Conservation (phyloP, 257 asterid species). For the Przewalskia tangutica region DNA sequence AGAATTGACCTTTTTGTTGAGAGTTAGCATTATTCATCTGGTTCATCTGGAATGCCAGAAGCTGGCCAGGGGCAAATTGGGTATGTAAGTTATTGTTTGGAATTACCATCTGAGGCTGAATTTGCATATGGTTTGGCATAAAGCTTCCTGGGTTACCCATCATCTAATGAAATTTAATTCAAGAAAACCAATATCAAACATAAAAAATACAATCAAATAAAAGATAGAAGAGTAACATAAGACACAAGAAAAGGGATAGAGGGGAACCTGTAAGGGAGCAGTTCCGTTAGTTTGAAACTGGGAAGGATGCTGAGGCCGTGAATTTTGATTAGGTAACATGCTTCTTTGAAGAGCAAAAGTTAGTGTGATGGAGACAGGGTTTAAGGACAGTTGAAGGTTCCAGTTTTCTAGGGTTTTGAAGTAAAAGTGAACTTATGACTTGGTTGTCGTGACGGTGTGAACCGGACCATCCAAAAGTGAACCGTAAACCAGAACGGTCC, state of each 20-base stretch:
- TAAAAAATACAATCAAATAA: not conserved
- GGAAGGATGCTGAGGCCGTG: slow-evolving; percentile 10
- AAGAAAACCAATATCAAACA: not conserved
- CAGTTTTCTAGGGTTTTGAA: slow-evolving; percentile 23
- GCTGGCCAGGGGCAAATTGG: slow-evolving; percentile 28
- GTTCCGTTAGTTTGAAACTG: slow-evolving; percentile 30
- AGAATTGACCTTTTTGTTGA: slow-evolving; percentile 26
- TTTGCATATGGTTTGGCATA: slow-evolving; percentile 30
- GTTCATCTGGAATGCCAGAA: slow-evolving; percentile 28
- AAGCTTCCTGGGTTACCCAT: slow-evolving; percentile 36
- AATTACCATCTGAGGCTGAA: slow-evolving; percentile 36
- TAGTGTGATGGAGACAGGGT: not conserved
- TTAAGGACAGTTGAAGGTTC: not conserved
- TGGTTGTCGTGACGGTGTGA: not conserved
- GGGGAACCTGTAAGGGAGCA: slow-evolving; percentile 31
- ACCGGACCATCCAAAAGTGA: not conserved
- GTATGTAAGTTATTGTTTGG: slow-evolving; percentile 33
- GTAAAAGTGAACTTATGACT: not conserved
- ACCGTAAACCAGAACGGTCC: not conserved
- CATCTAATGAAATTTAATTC: slow-evolving; percentile 24
- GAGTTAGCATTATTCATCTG: slow-evolving; percentile 14
- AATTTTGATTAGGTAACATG: slow-evolving; percentile 6
- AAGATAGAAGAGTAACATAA: not conserved
- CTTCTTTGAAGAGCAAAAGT: not conserved
- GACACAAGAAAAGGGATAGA: not conserved